Conservation (phyloP, 345 rosid genomes). For the Eutrema yunnanense region DNA sequence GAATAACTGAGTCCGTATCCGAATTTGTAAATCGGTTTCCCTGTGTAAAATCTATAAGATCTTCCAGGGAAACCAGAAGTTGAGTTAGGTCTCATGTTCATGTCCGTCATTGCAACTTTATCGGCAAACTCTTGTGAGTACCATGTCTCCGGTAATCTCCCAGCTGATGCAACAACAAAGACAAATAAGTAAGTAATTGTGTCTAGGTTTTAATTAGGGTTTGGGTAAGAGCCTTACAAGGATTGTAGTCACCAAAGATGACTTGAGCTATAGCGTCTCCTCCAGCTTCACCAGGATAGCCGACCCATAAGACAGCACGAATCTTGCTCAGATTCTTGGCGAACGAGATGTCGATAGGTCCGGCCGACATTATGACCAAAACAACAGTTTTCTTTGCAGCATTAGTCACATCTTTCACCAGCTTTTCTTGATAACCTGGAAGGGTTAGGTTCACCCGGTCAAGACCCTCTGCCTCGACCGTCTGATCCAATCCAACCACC, state of each 20-base stretch:
- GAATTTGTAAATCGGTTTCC: slow-evolving; percentile 45
- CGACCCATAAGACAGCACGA: slow-evolving; percentile 52
- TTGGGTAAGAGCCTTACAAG: slow-evolving; percentile 33
- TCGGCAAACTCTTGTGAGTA: slow-evolving; percentile 30
- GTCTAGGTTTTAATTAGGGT: background rate
- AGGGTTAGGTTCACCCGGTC: slow-evolving; percentile 48
- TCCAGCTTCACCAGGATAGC: slow-evolving; percentile 72
- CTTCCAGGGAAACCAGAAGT: slow-evolving; percentile 44
- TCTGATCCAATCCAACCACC: slow-evolving; percentile 40
- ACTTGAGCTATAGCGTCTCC: slow-evolving; percentile 63
- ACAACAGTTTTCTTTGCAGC: slow-evolving; percentile 48
- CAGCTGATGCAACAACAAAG: slow-evolving; percentile 33
- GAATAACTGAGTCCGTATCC: slow-evolving; percentile 58
- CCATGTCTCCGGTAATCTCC: slow-evolving; percentile 57
- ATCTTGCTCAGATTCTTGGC: slow-evolving; percentile 34
- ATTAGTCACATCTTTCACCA: slow-evolving; percentile 41
- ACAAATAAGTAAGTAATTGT: background rate
- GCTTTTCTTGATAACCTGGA: slow-evolving; percentile 47
- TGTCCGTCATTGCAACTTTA: slow-evolving; percentile 46
- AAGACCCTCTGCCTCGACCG: slow-evolving; percentile 47
- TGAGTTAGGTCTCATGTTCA: slow-evolving; percentile 43
- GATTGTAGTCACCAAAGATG: slow-evolving; percentile 55
- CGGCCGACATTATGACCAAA: slow-evolving; percentile 59
- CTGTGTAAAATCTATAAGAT: slow-evolving; percentile 55
- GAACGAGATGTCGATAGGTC: slow-evolving; percentile 48